A percentile compares a stretch with the other conserved stretches of the same genome.
phyloP scores from a whole-genome alignment of 306 rosid genomes.

The Rubus parviflorus region DNA sequence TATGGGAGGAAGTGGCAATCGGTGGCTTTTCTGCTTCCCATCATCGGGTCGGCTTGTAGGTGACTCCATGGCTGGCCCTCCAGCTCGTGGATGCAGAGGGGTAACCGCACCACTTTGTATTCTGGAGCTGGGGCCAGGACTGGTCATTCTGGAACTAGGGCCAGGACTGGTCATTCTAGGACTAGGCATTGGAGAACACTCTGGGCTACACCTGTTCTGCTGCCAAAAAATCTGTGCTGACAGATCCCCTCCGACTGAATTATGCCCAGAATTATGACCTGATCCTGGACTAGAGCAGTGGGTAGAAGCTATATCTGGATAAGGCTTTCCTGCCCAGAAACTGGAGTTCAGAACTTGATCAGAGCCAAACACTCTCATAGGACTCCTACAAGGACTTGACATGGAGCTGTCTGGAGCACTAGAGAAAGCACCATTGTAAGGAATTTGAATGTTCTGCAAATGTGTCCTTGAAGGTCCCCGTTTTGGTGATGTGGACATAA shows the following conservation, averaged over 20 bases:
- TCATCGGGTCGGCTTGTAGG: conserved; percentile 66
- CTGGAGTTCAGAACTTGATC: conserved; percentile 60
- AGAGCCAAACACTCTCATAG: conserved; percentile 56
- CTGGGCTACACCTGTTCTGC: conserved; percentile 65
- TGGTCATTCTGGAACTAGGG: conserved; percentile 73
- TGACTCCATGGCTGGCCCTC: conserved; percentile 62
- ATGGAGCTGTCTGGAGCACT: conserved; percentile 81
- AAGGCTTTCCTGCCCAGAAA: conserved; percentile 51
- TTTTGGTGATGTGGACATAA: conserved; percentile 66
- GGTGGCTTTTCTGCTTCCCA: conserved; percentile 80
- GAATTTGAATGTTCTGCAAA: conserved; percentile 76
- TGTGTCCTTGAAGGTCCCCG: conserved; percentile 61
- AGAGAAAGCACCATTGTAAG: conserved; percentile 60
- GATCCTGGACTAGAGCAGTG: conserved; percentile 97
- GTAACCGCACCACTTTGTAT: conserved; percentile 95
- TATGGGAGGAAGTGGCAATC: conserved; percentile 90
- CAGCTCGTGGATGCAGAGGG: conserved; percentile 88
- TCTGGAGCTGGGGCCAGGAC: conserved; percentile 70
- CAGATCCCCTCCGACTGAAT: conserved; percentile 94
- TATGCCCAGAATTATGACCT: conserved; percentile 92
- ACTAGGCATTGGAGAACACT: conserved; percentile 84
- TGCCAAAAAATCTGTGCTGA: conserved; percentile 63
- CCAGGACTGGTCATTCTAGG: conserved; percentile 74
- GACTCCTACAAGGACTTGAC: conserved; percentile 82
- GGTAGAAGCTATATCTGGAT: conserved; percentile 70